Evolutionary conservation across 139 green algal species (phyloP), one percentile per base, ranked within the genome.

Genomic region (Trebouxia sp.): DNA sequence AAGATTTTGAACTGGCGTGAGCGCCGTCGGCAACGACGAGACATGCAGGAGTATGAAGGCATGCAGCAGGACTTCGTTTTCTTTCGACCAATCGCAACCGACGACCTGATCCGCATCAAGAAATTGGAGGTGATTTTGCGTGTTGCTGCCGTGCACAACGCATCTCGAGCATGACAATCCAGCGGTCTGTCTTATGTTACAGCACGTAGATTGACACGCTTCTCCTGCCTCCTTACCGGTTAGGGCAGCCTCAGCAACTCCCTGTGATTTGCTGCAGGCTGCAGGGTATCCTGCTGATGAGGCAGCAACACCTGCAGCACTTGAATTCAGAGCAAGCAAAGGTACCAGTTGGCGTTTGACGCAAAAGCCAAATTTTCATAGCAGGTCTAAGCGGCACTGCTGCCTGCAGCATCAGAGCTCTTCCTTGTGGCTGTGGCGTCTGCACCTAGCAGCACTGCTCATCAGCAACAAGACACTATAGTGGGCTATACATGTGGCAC

Each of bases 401-500:
- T n/a, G n/a, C n/a, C 1, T 83, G 80, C 84, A 88, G 84, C 84
- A 5, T 50, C 48, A 15, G 82, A 39, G 2, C 75, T 85, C 39
- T 91, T 91, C 67, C 45, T 91, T 26, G 79, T 85, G 20, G 83
- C 83, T 5, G 51, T 85, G 62, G 37, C 62, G 37, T 72, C 62
- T 39, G 62, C 32, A 15, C 2, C 4, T 3, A 45, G 9, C 32
- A 43, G 20, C 37, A 42, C 32, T 5, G 35, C 9, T 24, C 5
- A 43, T 7, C 38, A 58, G 12, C 56, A 48, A 8, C 38, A 48
- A 47, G 82, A 78, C 1, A 47, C 41, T 48, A 17, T 85, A 32
- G 78, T 81, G 1, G 79, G 85, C 1, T 92, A 85, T 43, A 82
- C 87, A 4, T 93, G 89, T 83, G 90, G 87, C 30, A 95, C 90